Evolutionary conservation across 2,329 filamentous ascomycete genomes (phyloP), one percentile per base, ranked within the genome.

Genomic region (Verticillium dahliae): DNA sequence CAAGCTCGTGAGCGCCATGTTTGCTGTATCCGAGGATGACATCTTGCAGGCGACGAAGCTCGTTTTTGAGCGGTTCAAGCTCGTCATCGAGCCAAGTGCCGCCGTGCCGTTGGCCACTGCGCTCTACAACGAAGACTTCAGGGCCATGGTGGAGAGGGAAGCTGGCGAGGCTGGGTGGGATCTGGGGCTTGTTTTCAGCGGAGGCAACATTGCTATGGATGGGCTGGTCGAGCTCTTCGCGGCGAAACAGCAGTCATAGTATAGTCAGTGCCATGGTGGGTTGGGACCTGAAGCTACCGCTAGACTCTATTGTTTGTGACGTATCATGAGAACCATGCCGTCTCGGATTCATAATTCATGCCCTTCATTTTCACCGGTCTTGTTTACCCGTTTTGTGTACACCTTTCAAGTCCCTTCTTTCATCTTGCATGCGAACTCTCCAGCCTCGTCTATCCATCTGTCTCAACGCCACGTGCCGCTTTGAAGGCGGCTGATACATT

Each of bases 31-130:
- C 1, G 94, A 98, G 74, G 87, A 88, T 60, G 86, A 97, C 80
- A 97, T 98, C 72, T 82, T 84, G 69, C 81, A 79, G 27, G 90
- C 93, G 13, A 83, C 97, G 84, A 78, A 83, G 64, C 75, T 98
- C 64, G 89, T 96, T 38, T 78, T 93, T 65, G 94, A 98, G 83
- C 79, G 93, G 62, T 86, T 95, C 81, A 97, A 98, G 84, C 78
- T 96, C 56, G 86, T 97, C 27, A 87, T 97, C 13, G 94, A 98
- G 80, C 94, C 94, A 27, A 93, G 89, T 74, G 86, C 90, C 0
- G 92, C 88, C 2, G 93, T 97, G n/a, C 85, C 87, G 1, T 74
- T 98, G 63, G 95, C 94, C 0, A 90, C 91, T 7, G 88, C 87
- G 59, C 76, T 98, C 67, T 97, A 86, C 66, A 90, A 97, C 72